Conservation (phyloP, 192 early-diverging fungal genomes). For the Podochytrium sp. region DNA sequence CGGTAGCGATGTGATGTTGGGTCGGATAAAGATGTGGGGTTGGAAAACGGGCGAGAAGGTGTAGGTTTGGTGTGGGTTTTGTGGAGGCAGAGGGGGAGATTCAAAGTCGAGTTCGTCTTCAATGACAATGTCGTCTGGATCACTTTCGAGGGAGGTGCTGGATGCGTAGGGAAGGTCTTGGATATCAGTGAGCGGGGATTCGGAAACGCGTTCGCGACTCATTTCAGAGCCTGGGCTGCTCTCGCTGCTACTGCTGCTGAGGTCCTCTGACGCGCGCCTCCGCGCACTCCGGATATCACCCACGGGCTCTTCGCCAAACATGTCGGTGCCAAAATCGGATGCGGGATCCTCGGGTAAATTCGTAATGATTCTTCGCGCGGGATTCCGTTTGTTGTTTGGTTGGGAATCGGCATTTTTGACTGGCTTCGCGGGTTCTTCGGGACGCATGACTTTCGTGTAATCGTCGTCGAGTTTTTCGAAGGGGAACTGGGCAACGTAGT, state of each 20-base stretch:
- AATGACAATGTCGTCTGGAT: neutral
- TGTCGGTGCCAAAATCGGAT: too few relatives aligned
- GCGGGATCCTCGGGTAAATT: neutral
- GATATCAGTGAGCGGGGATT: too few relatives aligned
- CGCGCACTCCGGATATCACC: neutral
- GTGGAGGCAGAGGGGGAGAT: neutral
- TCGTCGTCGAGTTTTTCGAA: neutral
- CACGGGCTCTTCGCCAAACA: neutral
- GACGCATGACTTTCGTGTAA: slow-evolving; percentile 4
- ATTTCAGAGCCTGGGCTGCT: neutral
- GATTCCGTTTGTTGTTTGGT: neutral
- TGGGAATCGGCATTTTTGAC: neutral
- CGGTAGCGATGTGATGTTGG: slow-evolving; percentile 27
- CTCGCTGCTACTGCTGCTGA: neutral
- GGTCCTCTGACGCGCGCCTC: neutral
- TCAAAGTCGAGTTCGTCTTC: neutral
- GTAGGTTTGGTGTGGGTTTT: slow-evolving; percentile 28
- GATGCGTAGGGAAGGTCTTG: too few relatives aligned
- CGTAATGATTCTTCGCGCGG: neutral
- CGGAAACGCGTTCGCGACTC: too few relatives aligned
- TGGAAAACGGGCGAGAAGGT: slow-evolving; percentile 28
- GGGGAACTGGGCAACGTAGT: slow-evolving; percentile 23
- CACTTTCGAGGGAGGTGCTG: too few relatives aligned
- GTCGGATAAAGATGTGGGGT: slow-evolving; percentile 28
- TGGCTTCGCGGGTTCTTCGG: slow-evolving; percentile 24